Percentiles rank a stretch among this genome's conserved stretches.
Evolutionary conservation across 2,329 filamentous ascomycete species (phyloP).

Genomic region (Ambrosiella xylebori): DNA sequence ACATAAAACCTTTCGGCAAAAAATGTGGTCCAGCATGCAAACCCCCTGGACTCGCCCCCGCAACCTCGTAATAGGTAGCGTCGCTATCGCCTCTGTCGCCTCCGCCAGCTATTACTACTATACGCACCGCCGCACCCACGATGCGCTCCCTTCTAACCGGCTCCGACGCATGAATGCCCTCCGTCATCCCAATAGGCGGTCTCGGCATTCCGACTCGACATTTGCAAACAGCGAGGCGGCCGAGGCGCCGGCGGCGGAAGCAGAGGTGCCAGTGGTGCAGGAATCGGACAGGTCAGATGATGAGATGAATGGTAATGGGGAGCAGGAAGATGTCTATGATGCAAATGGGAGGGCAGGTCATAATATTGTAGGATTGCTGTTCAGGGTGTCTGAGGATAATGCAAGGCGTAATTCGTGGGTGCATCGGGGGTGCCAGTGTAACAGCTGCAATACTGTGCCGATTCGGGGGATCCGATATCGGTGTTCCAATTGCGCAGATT

Average conservation of each 20-base stretch:
- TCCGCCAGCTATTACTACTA: slow-evolving; percentile 34
- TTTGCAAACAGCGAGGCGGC: not conserved
- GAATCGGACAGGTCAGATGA: slow-evolving; percentile 23
- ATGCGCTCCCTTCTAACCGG: slow-evolving; percentile 16
- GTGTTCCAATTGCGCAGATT: slow-evolving; percentile 90
- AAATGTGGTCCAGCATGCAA: slow-evolving; percentile 31
- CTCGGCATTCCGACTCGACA: slow-evolving; percentile 1
- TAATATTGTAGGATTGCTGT: slow-evolving; percentile 70
- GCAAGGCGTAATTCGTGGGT: slow-evolving; percentile 76
- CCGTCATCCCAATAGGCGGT: slow-evolving; percentile 24
- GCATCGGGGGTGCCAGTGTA: slow-evolving; percentile 83
- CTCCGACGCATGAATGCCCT: slow-evolving; percentile 53
- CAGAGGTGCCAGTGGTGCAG: not conserved
- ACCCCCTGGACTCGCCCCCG: slow-evolving; percentile 37
- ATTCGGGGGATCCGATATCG: slow-evolving; percentile 87
- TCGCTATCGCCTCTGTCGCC: slow-evolving; percentile 38
- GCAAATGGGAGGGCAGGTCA: slow-evolving; percentile 35
- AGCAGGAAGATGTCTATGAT: not conserved
- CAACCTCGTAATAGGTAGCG: slow-evolving; percentile 32
- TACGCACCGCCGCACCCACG: slow-evolving; percentile 16
- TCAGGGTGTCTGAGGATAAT: slow-evolving; percentile 86
- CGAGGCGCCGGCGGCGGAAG: not conserved
- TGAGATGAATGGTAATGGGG: slow-evolving; percentile 22
- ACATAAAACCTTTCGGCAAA: slow-evolving; percentile 2
- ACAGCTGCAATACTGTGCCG: slow-evolving; percentile 70